Base-by-base conservation (phyloP, 139 green algal genomes). In the Pycnococcus provasolii region DNA sequence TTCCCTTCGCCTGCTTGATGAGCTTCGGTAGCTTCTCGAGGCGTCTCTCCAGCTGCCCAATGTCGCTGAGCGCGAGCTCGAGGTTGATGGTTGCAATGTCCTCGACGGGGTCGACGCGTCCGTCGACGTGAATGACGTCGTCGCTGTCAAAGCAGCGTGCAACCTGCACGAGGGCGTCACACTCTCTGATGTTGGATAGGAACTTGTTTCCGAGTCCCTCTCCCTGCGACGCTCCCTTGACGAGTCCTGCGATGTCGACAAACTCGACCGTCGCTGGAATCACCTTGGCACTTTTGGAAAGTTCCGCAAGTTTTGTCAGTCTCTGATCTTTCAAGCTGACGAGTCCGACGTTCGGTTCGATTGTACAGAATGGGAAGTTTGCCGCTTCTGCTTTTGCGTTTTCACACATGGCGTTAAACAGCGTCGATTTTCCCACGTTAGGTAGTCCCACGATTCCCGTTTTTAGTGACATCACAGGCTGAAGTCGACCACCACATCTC, bases 311-410 rank as follows among this genome's bases (percentile, higher is more conserved):
- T 15, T 78, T 53, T 47, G 78, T 11, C 44, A 91, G 70, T 0
- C 81, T 71, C 37, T 77, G 41, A 79, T 92, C 87, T 41, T 78
- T 81, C 6, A 94, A 85, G 7, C 77, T 76, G 2, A 94, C 85
- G 0, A 89, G 60, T 52, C 86, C 87, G 46, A 91, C 77, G 58
- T 94, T 94, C 26, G 86, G 85, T 68, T 95, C 93, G 61, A 99
- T 99, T 50, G 93, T 99, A 82, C 92, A 97, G 66, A 99, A 99
- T 51, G 93, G 93, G 74, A 94, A 99, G 78, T 99, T 97, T 44
- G 88, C 92, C 26, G 66, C 26, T 26, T 26, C 43, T 15, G 62
- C 69, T 8, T n/a, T 41, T 37, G 26, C 47, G 41, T 75, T 75
- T 73, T 96, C 84, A 5, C 89, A 88, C 4, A 99, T 81, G 7